phyloP scores from a whole-genome alignment of 768 basidiomycete species.

The Pisolithus microcarpus region DNA sequence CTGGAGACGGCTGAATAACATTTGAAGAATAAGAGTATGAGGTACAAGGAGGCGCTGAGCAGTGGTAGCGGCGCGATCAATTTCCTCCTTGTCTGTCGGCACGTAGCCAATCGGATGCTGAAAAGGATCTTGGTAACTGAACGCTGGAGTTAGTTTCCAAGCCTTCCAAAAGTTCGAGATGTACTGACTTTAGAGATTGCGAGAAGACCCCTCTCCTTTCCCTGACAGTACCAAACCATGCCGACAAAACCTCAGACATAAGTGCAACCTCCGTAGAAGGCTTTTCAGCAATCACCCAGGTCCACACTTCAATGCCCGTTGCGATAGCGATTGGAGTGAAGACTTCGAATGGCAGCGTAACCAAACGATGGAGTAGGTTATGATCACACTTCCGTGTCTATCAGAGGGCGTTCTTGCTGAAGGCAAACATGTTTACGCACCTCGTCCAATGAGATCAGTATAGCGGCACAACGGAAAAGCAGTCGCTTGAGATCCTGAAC shows the following conservation, averaged over 20 bases:
- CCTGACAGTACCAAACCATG: slow-evolving; percentile 81
- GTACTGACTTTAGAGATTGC: slow-evolving; percentile 63
- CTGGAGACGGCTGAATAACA: slow-evolving; percentile 88
- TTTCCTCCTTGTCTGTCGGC: slow-evolving; percentile 79
- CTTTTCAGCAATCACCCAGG: slow-evolving; percentile 87
- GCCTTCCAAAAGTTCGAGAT: neutral
- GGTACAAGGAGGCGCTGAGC: slow-evolving; percentile 76
- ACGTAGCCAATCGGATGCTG: slow-evolving; percentile 78
- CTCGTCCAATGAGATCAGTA: slow-evolving; percentile 61
- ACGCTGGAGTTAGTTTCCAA: slow-evolving; percentile 5
- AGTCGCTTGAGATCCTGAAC: slow-evolving; percentile 80
- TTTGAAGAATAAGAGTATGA: slow-evolving; percentile 77
- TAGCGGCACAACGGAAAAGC: slow-evolving; percentile 80
- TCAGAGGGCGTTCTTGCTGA: neutral
- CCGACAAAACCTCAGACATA: slow-evolving; percentile 78
- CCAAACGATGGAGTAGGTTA: slow-evolving; percentile 80
- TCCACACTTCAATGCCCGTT: slow-evolving; percentile 91
- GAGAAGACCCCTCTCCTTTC: slow-evolving; percentile 81
- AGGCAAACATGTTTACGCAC: slow-evolving; percentile 27
- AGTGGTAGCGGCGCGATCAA: slow-evolving; percentile 62
- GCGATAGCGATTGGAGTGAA: slow-evolving; percentile 83
- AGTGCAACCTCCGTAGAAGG: slow-evolving; percentile 75
- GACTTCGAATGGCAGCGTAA: slow-evolving; percentile 80
- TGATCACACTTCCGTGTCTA: slow-evolving; percentile 60
- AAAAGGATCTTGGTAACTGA: slow-evolving; percentile 85